Evolutionary conservation across 495 filamentous ascomycete genomes (phyloP).

Genomic region (Trichoderma gamsii): DNA sequence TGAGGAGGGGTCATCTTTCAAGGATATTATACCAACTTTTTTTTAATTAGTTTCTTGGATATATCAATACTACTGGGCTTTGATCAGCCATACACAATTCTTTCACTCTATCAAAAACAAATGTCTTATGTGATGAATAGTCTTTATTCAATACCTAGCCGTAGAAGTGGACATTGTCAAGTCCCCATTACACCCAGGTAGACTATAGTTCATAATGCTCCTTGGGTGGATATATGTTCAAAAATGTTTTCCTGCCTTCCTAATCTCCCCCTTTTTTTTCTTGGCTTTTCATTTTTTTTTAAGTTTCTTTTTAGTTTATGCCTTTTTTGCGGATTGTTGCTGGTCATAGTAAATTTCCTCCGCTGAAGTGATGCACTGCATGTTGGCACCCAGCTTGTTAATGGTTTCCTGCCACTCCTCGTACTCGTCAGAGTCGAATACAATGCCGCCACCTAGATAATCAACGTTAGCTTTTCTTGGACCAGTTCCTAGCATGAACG

Average conservation of each 20-base stretch:
- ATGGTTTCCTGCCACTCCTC: constrained; percentile 97
- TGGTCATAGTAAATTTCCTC: constrained; percentile 62
- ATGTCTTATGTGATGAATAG: neutral
- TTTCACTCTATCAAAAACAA: neutral
- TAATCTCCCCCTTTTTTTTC: neutral
- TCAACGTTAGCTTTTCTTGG: neutral
- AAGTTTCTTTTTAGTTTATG: neutral
- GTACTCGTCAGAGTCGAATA: constrained; percentile 88
- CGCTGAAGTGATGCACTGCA: constrained; percentile 76
- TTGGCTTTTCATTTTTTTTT: neutral
- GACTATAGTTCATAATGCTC: neutral
- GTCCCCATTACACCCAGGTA: too few species aligned
- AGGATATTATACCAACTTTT: neutral
- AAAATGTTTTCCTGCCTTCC: neutral
- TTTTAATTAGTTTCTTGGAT: neutral
- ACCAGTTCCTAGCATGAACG: neutral
- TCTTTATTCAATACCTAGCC: neutral
- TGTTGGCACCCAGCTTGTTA: constrained; percentile 88
- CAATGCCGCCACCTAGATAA: constrained; percentile 76
- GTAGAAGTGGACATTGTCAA: neutral
- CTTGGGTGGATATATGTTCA: neutral
- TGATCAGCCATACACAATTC: neutral
- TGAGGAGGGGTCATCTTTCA: neutral
- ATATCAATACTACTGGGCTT: neutral
- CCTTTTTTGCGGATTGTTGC: constrained; percentile 19